Evolutionary conservation across 1,139 yeast genomes (phyloP).

Genomic region (Tardiomyces depauwii): DNA sequence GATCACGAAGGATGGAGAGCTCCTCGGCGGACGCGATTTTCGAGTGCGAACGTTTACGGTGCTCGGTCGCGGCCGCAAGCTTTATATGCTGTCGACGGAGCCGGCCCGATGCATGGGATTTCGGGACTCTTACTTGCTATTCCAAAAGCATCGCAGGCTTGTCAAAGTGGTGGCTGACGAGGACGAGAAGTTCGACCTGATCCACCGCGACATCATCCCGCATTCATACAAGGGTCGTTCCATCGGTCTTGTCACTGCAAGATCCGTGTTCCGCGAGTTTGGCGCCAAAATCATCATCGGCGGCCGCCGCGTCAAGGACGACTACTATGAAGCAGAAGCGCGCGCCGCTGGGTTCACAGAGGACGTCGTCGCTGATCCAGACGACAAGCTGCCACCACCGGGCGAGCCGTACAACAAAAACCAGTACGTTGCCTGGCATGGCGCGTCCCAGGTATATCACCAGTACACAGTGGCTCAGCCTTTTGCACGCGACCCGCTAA

Average conservation of each 20-base stretch:
- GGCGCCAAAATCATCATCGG: constrained; percentile 77
- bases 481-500: constrained; percentile 7
- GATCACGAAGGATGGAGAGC: constrained; percentile 54
- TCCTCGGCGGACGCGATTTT: constrained; percentile 68
- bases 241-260: constrained; percentile 83
- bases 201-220: constrained; percentile 74
- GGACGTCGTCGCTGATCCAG: constrained; percentile 52
- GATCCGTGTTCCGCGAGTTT: constrained; percentile 82
- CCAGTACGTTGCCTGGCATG: constrained; percentile 44
- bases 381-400: constrained; percentile 36
- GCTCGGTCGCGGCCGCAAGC: constrained; percentile 56
- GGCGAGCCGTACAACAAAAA: constrained; percentile 36
- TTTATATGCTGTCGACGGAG: constrained; percentile 88
- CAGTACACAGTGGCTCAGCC: constrained; percentile 14
- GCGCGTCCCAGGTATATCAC: constrained; percentile 34
- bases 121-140: constrained; percentile 82
- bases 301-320: constrained; percentile 77
- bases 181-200: constrained; percentile 73
- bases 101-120: constrained; percentile 94
- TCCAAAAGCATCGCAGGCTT: constrained; percentile 69
- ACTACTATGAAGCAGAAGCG: constrained; percentile 74
- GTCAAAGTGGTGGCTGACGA: constrained; percentile 67
- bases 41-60: constrained; percentile 76
- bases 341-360: constrained; percentile 53
- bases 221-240: constrained; percentile 85